These are phyloP conservation scores for Tubosaeta sp. DNA, from an alignment of 768 basidiomycete species.

Conservation along the genomic window DNA sequence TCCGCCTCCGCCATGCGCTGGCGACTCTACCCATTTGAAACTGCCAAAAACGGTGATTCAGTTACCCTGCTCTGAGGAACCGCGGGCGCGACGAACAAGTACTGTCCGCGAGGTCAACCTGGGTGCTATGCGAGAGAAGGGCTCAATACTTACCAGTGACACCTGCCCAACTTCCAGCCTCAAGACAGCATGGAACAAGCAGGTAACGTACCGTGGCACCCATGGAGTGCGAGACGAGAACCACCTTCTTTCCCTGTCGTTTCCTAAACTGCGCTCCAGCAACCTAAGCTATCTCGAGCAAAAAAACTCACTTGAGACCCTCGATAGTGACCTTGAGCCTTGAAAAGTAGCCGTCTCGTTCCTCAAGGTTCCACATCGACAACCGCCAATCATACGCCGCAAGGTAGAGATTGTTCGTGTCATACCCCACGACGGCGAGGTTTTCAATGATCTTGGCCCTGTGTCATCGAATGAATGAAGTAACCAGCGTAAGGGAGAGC, in stretches of 20 bases:
- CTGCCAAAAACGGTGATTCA: slow-evolving; percentile 35
- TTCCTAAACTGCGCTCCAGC: slow-evolving; percentile 35
- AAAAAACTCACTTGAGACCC: slow-evolving; percentile 54
- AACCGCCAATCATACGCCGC: slow-evolving; percentile 91
- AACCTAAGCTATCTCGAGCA: background rate
- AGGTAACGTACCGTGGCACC: slow-evolving; percentile 59
- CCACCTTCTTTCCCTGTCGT: slow-evolving; percentile 72
- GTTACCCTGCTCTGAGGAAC: background rate
- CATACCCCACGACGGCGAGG: slow-evolving; percentile 87
- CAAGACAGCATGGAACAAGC: background rate
- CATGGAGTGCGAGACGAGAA: slow-evolving; percentile 86
- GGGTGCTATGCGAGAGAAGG: background rate
- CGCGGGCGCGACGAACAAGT: slow-evolving; percentile 61
- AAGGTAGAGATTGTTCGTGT: slow-evolving; percentile 81
- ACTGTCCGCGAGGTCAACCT: slow-evolving; percentile 42
- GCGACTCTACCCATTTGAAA: slow-evolving; percentile 96
- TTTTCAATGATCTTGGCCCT: slow-evolving; percentile 95
- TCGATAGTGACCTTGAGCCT: slow-evolving; percentile 80
- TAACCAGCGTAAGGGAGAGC: background rate
- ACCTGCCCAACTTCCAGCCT: slow-evolving; percentile 43
- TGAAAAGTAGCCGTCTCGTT: slow-evolving; percentile 86
- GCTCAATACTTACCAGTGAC: slow-evolving; percentile 38
- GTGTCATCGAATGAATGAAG: background rate
- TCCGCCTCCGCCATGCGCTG: slow-evolving; percentile 76
- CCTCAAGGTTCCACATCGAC: slow-evolving; percentile 87